Conservation (phyloP, 2,329 filamentous ascomycete species). For the Lachnellula suecica region DNA sequence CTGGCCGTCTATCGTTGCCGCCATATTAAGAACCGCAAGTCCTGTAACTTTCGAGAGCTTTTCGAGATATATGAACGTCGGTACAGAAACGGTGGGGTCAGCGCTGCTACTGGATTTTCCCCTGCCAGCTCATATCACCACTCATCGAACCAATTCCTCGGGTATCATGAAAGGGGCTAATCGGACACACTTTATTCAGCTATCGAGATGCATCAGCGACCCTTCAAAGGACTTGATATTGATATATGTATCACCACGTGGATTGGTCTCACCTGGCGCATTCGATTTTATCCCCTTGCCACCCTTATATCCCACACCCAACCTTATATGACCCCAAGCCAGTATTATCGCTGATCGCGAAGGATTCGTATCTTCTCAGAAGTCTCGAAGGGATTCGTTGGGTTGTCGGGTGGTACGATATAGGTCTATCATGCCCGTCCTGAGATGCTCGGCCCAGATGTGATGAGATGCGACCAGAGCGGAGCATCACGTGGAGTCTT, state of each 20-base stretch:
- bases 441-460: constrained; percentile 23
- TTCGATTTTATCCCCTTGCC: constrained; percentile 22
- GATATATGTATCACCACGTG: constrained; percentile 33
- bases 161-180: constrained; percentile 21
- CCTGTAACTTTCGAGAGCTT: constrained; percentile 34
- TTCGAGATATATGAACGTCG: constrained; percentile 31
- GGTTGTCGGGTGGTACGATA: constrained; percentile 27
- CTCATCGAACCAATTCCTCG: constrained; percentile 21
- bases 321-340: constrained; percentile 12
- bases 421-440: constrained; percentile 21
- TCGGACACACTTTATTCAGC: constrained; percentile 12
- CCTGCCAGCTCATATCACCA: constrained; percentile 27
- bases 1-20: constrained; percentile 34
- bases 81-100: constrained; percentile 21
- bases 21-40: constrained; percentile 35
- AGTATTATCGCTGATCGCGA: constrained; percentile 12
- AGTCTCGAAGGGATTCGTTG: constrained; percentile 18
- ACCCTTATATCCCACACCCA: constrained; percentile 17
- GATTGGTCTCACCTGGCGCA: constrained; percentile 32
- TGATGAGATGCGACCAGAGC: constrained; percentile 20
- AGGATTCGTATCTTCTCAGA: constrained; percentile 11
- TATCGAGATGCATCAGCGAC: constrained; percentile 21
- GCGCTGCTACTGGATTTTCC: constrained; percentile 28
- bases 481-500: constrained; percentile 19
- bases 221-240: constrained; percentile 19